phyloP scores from a whole-genome alignment of 2,329 filamentous ascomycete genomes.

The Nothopassalora personata region DNA sequence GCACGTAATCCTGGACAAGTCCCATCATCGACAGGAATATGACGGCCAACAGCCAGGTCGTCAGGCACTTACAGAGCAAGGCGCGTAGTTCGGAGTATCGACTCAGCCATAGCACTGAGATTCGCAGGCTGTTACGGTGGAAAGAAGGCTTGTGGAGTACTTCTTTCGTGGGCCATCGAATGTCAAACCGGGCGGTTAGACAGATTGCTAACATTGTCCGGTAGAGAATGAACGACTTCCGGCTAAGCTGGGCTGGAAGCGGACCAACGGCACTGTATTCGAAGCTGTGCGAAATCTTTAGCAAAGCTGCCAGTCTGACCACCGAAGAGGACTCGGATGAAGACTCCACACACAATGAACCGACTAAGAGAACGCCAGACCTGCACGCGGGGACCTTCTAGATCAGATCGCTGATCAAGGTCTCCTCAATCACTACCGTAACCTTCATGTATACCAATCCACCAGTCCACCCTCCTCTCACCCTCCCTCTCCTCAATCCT shows the following conservation, averaged over 20 bases:
- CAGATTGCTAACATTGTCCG: not conserved
- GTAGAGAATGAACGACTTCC: conserved; percentile 43
- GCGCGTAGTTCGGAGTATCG: conserved; percentile 47
- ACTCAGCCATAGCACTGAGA: conserved; percentile 40
- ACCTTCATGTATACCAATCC: no score
- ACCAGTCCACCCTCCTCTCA: no score
- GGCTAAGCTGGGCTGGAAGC: conserved; percentile 39
- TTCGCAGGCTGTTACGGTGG: conserved; percentile 38
- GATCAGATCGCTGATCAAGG: no score
- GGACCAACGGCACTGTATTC: conserved; percentile 16
- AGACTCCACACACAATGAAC: not conserved
- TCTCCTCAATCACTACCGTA: no score
- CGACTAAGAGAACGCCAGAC: not conserved
- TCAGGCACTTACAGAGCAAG: conserved; percentile 42
- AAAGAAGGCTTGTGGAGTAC: conserved; percentile 39
- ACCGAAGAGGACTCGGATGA: not conserved
- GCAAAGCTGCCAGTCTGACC: not conserved
- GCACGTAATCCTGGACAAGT: conserved; percentile 43
- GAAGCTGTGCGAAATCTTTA: conserved; percentile 12
- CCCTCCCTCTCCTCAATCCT: no score
- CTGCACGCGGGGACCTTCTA: not conserved
- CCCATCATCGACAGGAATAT: conserved; percentile 38
- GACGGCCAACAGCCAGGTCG: conserved; percentile 45
- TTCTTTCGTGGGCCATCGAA: conserved; percentile 40
- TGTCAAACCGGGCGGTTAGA: not conserved